Evolutionary conservation across 306 rosid genomes (phyloP).

Genomic region (Fragaria ananassa): DNA sequence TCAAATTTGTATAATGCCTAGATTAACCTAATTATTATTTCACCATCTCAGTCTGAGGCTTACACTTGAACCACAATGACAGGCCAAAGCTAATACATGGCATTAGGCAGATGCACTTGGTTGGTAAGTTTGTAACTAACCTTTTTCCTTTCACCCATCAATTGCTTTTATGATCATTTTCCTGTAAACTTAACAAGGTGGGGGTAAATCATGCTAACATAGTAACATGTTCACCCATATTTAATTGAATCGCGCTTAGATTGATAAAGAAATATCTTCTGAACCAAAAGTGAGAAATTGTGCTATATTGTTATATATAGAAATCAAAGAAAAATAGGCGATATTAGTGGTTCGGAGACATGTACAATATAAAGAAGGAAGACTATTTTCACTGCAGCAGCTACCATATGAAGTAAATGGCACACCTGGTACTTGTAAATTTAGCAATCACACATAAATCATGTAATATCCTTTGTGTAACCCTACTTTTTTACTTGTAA

Average conservation of each 20-base stretch:
- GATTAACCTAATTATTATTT: constrained; percentile 23
- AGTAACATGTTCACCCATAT: background rate
- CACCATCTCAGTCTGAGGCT: constrained; percentile 30
- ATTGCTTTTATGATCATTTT: background rate
- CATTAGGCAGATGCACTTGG: constrained; percentile 18
- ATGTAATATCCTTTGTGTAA: no score
- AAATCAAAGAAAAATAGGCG: no score
- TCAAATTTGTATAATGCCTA: constrained; percentile 10
- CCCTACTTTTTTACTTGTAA: background rate
- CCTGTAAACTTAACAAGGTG: background rate
- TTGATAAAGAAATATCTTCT: no score
- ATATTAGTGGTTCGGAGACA: background rate
- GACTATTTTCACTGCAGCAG: background rate
- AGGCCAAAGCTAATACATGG: constrained; percentile 9
- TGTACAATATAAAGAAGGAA: no score
- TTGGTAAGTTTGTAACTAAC: background rate
- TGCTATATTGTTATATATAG: no score
- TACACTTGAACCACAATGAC: constrained; percentile 30
- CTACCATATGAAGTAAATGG: no score
- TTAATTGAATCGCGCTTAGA: background rate
- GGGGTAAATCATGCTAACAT: background rate
- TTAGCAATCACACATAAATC: no score
- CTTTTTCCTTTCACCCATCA: background rate
- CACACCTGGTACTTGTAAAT: no score
- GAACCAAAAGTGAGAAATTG: background rate